These are phyloP conservation scores for Isoetes taiwanensis DNA, from an alignment of 75 land plant species.

Conservation along the genomic window DNA sequence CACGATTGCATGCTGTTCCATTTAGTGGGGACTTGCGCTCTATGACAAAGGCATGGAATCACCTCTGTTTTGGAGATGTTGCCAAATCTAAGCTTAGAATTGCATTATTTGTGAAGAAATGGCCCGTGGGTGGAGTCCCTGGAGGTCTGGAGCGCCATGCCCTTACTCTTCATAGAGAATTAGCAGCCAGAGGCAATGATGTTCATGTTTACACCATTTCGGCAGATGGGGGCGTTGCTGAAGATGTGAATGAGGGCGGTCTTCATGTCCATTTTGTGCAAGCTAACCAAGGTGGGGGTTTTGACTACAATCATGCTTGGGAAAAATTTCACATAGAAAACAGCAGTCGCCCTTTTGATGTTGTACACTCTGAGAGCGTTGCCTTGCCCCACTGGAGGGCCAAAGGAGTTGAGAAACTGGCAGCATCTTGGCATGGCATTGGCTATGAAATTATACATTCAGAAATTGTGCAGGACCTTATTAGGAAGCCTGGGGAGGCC, in stretches of 20 bases:
- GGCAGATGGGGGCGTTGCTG: constrained; percentile 9
- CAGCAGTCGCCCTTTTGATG: constrained; percentile 41
- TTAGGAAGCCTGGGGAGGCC: constrained; percentile 38
- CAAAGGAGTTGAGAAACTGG: constrained; percentile 32
- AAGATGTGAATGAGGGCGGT: neutral
- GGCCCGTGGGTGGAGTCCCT: constrained; percentile 56
- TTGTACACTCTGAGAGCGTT: constrained; percentile 85
- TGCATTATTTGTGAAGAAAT: constrained; percentile 80
- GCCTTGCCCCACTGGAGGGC: constrained; percentile 68
- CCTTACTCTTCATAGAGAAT: constrained; percentile 48
- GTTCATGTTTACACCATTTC: constrained; percentile 70
- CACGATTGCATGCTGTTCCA: too few relatives aligned
- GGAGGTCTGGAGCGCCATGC: constrained; percentile 98
- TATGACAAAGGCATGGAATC: constrained; percentile 52
- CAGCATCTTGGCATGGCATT: constrained; percentile 83
- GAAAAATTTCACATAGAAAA: constrained; percentile 30
- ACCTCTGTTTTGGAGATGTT: constrained; percentile 32
- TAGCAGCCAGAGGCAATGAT: constrained; percentile 55
- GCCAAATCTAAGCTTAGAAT: constrained; percentile 47
- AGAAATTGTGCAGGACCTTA: constrained; percentile 51
- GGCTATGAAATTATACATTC: constrained; percentile 16
- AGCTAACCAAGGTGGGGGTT: constrained; percentile 21
- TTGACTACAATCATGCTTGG: constrained; percentile 47
- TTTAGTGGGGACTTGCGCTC: constrained; percentile 57
- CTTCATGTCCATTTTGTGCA: constrained; percentile 36